Evolutionary conservation across 371 early-diverging fungal genomes (phyloP), one percentile per base, ranked within the genome.

Genomic region (Mortierella sp.): DNA sequence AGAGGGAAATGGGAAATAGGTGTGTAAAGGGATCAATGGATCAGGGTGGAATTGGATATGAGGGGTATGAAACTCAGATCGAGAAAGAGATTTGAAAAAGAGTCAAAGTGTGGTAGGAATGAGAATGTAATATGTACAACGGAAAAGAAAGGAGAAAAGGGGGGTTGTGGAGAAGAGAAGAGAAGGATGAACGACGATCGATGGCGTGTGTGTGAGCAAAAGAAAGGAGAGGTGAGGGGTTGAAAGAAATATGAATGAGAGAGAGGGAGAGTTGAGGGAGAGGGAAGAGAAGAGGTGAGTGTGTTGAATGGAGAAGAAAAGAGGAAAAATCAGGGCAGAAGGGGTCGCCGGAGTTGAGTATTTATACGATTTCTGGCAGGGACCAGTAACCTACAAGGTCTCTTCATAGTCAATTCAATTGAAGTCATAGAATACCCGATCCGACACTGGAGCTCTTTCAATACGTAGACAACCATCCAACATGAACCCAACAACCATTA

Each of bases 121-220:
- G 64, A n/a, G 52, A 13, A 13, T 13, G 26, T 14, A 11, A 22
- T 58, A 58, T 58, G 34, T 58, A 58, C 58, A 58, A 58, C 58
- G 37, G 22, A 58, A 44, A 55, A 44, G 39, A 22, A 45, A 39
- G 55, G 13, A 48, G 26, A 7, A n/a, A n/a, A n/a, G n/a, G 40
- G 16, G 40, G 29, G 63, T 13, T 61, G 70, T 70, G 70, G 70
- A 70, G 70, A 70, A 53, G 55, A 47, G 22, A 44, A 22, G 26
- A 6, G 37, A 39, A 24, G 40, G 24, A 16, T 29, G 58, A 58
- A 34, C 34, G 19, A 47, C 2, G 58, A 58, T 31, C 34, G 22
- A 58, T 34, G 58, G 37, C 37, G 58, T 37, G 34, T 34, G 34
- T 34, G 34, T 19, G 58, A 58, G 58, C 9, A 19, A n/a, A 24